Conservation (phyloP, 148 eudicot genomes). For the Diospyros kaki region DNA sequence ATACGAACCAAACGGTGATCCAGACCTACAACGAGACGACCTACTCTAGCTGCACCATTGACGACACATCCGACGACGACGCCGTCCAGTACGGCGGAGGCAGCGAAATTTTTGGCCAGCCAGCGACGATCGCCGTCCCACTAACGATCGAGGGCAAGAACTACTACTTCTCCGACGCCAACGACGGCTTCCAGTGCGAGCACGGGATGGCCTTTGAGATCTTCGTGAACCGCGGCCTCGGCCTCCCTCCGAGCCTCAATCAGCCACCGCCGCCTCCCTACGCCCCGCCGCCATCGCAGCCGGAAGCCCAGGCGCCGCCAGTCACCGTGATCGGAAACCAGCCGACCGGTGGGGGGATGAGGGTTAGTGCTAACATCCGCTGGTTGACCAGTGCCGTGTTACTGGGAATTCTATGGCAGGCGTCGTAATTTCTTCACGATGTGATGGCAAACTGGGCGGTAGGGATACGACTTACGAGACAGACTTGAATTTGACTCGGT, state of each 20-base stretch:
- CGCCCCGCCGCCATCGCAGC: constrained; percentile 41
- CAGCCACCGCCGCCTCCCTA: constrained; percentile 84
- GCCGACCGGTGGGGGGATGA: constrained; percentile 14
- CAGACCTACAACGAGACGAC: constrained; percentile 65
- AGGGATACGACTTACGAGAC: too few species aligned
- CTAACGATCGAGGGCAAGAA: constrained; percentile 48
- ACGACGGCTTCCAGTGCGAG: constrained; percentile 54
- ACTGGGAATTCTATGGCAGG: neutral
- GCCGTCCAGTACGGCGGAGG: constrained; percentile 47
- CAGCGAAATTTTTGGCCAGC: constrained; percentile 18
- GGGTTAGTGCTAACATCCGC: constrained; percentile 11
- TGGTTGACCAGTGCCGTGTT: constrained; percentile 13
- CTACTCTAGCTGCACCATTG: constrained; percentile 49
- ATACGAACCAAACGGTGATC: constrained; percentile 65
- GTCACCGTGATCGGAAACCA: constrained; percentile 1
- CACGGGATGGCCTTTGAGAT: constrained; percentile 63
- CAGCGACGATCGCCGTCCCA: constrained; percentile 37
- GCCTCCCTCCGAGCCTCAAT: constrained; percentile 84
- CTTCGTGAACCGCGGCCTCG: constrained; percentile 48
- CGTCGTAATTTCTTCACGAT: neutral
- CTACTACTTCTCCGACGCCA: constrained; percentile 72
- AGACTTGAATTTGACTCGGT: too few species aligned
- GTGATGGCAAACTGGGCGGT: neutral
- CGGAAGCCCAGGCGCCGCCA: constrained; percentile 19
- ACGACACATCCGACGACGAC: constrained; percentile 41